phyloP scores from a whole-genome alignment of 495 filamentous ascomycete genomes.

The Rhizodiscina lignyota region DNA sequence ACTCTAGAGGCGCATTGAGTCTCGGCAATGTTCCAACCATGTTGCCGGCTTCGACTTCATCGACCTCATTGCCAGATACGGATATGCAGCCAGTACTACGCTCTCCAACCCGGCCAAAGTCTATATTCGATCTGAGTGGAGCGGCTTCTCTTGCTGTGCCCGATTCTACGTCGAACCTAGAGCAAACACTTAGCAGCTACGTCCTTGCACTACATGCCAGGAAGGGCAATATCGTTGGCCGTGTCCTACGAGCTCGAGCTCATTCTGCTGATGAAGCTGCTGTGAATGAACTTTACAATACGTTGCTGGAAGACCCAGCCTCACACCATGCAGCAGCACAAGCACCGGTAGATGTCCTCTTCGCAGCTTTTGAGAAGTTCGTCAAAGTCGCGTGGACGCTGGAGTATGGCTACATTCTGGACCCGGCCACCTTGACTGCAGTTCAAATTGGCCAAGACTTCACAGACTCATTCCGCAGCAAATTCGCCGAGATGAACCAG shows the following conservation, averaged over 20 bases:
- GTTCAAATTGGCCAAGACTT: conserved; percentile 72
- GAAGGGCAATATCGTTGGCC: conserved; percentile 72
- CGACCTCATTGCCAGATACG: neutral
- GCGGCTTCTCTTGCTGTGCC: conserved; percentile 10
- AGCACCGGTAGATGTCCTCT: conserved; percentile 71
- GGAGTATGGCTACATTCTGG: conserved; percentile 70
- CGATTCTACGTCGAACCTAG: conserved; percentile 50
- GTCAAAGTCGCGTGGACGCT: conserved; percentile 75
- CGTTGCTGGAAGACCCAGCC: conserved; percentile 61
- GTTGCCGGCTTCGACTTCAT: conserved; percentile 6
- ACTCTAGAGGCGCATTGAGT: conserved; percentile 9
- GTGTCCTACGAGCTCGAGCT: conserved; percentile 50
- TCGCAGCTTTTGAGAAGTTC: conserved; percentile 90
- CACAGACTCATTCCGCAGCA: conserved; percentile 63
- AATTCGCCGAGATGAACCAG: conserved; percentile 66
- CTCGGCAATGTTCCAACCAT: conserved; percentile 20
- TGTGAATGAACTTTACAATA: conserved; percentile 86
- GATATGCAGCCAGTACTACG: conserved; percentile 2
- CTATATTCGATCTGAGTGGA: neutral
- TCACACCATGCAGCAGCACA: conserved; percentile 59
- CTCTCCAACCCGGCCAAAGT: conserved; percentile 12
- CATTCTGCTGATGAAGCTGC: conserved; percentile 50
- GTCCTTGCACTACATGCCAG: conserved; percentile 64
- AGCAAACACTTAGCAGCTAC: conserved; percentile 76
- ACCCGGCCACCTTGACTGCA: conserved; percentile 40